A percentile compares a stretch with the other conserved stretches of the same genome.
phyloP scores from a whole-genome alignment of 345 rosid species.

The Eucalyptus curtisii region DNA sequence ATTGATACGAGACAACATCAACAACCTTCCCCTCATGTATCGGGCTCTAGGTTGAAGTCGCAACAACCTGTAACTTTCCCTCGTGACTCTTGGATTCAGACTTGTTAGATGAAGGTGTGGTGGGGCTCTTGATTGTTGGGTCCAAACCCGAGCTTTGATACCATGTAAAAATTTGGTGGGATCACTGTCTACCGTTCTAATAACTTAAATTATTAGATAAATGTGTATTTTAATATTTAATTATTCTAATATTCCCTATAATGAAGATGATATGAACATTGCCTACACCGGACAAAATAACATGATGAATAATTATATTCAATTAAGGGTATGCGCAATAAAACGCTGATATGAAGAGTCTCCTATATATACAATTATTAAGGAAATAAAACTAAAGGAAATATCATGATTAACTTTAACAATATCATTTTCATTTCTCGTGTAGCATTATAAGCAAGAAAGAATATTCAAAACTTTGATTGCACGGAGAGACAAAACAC shows the following conservation, averaged over 20 bases:
- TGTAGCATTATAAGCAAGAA: neutral
- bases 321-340: neutral
- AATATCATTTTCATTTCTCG: too few relatives aligned
- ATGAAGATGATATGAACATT: fast-evolving
- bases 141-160: fast-evolving
- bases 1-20: too few relatives aligned
- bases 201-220: fast-evolving
- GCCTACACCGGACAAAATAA: fast-evolving
- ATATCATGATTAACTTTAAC: neutral
- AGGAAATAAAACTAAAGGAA: neutral
- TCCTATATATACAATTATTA: too few relatives aligned
- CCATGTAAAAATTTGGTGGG: fast-evolving
- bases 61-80: fast-evolving
- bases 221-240: fast-evolving
- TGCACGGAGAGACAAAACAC: neutral
- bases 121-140: too few relatives aligned
- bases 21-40: too few relatives aligned
- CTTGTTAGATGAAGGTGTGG: too few relatives aligned
- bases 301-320: neutral
- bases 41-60: too few relatives aligned
- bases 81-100: too few relatives aligned
- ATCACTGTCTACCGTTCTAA: fast-evolving
- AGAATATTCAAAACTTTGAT: neutral
- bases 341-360: fast-evolving
- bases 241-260: fast-evolving